A percentile compares a stretch with the other conserved stretches of the same genome.
These are phyloP conservation scores for Cryptomeria japonica DNA, from an alignment of 75 land plant genomes.

Conservation along the genomic window DNA sequence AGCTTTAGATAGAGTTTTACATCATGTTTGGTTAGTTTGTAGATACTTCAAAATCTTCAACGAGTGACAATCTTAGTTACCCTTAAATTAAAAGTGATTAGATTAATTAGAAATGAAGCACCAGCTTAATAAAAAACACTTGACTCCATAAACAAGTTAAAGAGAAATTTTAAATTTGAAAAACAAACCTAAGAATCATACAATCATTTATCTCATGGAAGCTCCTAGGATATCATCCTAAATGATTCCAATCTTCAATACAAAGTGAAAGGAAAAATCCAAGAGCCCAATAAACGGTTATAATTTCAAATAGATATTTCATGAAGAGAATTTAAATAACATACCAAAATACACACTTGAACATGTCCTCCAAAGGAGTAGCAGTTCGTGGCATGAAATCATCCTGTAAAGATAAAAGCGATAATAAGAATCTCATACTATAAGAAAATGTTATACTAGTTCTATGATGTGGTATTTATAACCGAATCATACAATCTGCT, in stretches of 20 bases:
- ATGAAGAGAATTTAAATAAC: neutral
- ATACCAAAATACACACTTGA: conserved; percentile 78
- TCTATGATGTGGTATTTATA: neutral
- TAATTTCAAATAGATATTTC: neutral
- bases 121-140: neutral
- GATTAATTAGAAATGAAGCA: neutral
- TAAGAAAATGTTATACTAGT: neutral
- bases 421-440: neutral
- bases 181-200: neutral
- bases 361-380: conserved; percentile 75
- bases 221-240: neutral
- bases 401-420: conserved; percentile 59
- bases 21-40: neutral
- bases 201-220: neutral
- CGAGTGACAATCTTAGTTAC: neutral
- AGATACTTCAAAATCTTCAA: neutral
- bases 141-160: neutral
- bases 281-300: neutral
- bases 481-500: neutral
- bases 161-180: neutral
- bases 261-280: neutral
- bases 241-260: neutral
- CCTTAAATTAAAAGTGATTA: neutral
- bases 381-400: conserved; percentile 95
- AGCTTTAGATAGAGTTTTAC: no score